phyloP scores from a whole-genome alignment of 2,329 filamentous ascomycete species.

The Macrophomina phaseolina region DNA sequence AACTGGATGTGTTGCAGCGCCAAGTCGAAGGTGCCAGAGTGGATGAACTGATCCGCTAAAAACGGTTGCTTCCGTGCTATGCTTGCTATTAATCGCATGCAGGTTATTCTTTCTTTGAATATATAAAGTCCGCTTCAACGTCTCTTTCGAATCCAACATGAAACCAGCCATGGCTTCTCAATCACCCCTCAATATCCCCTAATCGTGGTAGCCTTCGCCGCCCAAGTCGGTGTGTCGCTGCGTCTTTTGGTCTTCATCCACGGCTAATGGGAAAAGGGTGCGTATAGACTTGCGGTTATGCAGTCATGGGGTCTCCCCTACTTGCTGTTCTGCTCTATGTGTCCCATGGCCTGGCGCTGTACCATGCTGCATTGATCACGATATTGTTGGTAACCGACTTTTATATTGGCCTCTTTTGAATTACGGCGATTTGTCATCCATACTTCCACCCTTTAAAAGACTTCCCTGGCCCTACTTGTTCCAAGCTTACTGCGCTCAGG shows the following conservation, averaged over 20 bases:
- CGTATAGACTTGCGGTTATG: background rate
- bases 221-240: background rate
- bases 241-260: background rate
- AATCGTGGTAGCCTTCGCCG: background rate
- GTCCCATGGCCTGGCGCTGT: background rate
- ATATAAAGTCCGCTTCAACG: too few relatives aligned
- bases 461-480: conserved; percentile 47
- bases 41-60: too few relatives aligned
- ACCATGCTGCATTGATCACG: background rate
- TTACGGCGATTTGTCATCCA: conserved; percentile 48
- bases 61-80: too few relatives aligned
- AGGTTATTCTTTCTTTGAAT: too few relatives aligned
- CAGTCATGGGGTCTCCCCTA: background rate
- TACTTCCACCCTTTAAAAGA: conserved; percentile 49
- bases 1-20: too few relatives aligned
- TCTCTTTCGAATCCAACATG: too few relatives aligned
- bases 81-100: too few relatives aligned
- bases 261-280: conserved; percentile 9
- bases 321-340: background rate
- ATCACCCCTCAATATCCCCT: background rate
- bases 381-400: background rate
- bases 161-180: background rate
- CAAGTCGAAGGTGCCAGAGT: too few relatives aligned
- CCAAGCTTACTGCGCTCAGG: conserved; percentile 48
- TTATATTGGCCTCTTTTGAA: conserved; percentile 33